Conservation (phyloP, 164 flowering plant genomes). For the Cinnamomum chago region DNA sequence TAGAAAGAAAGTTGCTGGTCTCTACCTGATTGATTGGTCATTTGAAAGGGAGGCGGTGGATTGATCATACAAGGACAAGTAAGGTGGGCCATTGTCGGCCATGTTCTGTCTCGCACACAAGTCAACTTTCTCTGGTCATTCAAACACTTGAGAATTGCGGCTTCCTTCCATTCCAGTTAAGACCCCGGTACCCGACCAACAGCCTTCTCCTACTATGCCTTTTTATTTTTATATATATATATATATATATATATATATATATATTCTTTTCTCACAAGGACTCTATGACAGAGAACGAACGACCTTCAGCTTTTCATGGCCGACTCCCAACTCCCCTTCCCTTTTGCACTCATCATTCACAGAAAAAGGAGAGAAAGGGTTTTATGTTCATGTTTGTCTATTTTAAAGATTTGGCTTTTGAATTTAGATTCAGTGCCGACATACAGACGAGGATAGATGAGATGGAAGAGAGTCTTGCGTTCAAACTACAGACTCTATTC, state of each 20-base stretch:
- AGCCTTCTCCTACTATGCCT: not conserved
- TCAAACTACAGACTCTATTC: not conserved
- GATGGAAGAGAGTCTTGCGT: not conserved
- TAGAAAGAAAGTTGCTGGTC: not conserved
- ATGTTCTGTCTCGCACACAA: not conserved
- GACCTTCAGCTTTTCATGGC: not conserved
- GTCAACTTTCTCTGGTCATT: not conserved
- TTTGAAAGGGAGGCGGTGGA: not conserved
- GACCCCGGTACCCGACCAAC: not conserved
- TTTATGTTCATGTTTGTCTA: not conserved
- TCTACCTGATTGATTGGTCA: not conserved
- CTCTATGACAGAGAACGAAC: not conserved
- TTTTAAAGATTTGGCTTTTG: not conserved
- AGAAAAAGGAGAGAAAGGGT: not conserved
- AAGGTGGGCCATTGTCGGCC: not conserved
- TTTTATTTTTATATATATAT: no score
- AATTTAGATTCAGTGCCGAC: not conserved
- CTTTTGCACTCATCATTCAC: not conserved
- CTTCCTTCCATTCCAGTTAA: not conserved
- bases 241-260: no score
- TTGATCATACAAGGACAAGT: no score
- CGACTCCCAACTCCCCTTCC: not conserved
- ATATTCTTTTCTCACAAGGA: not conserved
- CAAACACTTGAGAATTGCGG: not conserved
- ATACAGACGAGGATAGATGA: not conserved